Base-by-base conservation (phyloP, 1,284 basidiomycete species). In the Cerrena zonata region DNA sequence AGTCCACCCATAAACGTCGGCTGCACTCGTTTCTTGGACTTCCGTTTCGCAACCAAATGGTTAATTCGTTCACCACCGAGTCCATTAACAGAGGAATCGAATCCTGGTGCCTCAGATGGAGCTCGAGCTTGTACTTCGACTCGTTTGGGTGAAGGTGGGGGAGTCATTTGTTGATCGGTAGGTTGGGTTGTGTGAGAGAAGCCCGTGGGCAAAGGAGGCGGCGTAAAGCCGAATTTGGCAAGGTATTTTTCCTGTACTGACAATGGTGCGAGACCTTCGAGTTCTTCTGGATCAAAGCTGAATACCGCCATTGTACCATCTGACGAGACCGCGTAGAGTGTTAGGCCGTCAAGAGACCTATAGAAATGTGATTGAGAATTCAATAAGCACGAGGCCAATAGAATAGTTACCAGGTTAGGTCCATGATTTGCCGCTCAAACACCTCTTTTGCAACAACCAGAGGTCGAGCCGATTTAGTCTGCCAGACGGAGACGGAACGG, bases 241-340 rank as follows among this genome's bases (percentile, higher is more conserved):
- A 94, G 75, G 58, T 93, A 90, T 55, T 82, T 74, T 54, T 83
- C 79, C 60, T 92, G 89, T 11, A 84, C 82, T 3, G 79, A 78
- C 53, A 80, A 76, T 2, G 88, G 82, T 0, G 89, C 86, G 19
- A 94, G 83, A 18, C 91, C 87, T 53, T 91, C 89, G 11, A 97
- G 76, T 67, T 96, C 92, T 22, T 79, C 76, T 0, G 78, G 62
- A 37, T 88, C 84, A 62, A 98, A 96, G 53, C 79, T 75, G 67
- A 97, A 89, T 2, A 87, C 91, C 2, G 86, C 91, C 48, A 98
- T 84, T 0, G 92, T 93, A 1, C 96, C 95, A 62, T 99, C 96
- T 0, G 93, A 94, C 0, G 94, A 97, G 53, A 91, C 94, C 0
- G 93, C 93, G 61, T 96, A 99, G 0, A 99, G 78, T 2, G 88